phyloP scores from a whole-genome alignment of 768 basidiomycete genomes.

The Psilocybe subaeruginosa region DNA sequence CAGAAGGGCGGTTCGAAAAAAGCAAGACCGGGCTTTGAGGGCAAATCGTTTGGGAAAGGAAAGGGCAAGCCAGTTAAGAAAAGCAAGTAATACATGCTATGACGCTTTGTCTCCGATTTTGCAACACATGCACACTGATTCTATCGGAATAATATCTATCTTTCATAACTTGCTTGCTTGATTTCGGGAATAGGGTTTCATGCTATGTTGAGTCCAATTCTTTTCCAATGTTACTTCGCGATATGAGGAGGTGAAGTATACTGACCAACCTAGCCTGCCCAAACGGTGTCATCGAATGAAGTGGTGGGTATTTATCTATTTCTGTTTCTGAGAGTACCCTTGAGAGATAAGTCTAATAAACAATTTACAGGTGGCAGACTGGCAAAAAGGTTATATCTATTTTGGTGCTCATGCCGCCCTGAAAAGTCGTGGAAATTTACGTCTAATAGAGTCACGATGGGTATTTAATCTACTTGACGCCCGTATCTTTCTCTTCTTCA shows the following conservation, averaged over 20 bases:
- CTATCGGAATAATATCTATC: neutral
- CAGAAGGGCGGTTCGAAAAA: constrained; percentile 47
- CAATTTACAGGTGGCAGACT: neutral
- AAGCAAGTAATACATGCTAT: constrained; percentile 28
- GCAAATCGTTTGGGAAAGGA: constrained; percentile 73
- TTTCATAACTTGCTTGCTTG: neutral
- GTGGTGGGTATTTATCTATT: no score
- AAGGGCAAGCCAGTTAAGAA: constrained; percentile 39
- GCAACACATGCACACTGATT: neutral
- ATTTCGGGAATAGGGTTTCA: no score
- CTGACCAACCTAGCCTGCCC: no score
- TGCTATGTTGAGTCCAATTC: no score
- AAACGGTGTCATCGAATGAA: no score
- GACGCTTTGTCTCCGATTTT: neutral
- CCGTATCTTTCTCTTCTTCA: neutral
- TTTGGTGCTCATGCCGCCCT: neutral
- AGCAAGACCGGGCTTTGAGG: constrained; percentile 86
- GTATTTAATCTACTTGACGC: neutral
- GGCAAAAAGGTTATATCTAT: neutral
- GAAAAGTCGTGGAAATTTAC: no score
- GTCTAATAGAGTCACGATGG: no score
- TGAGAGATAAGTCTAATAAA: neutral
- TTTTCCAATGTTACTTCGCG: no score
- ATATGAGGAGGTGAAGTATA: no score
- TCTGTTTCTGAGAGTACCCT: no score